Conservation (phyloP, 1,139 yeast genomes). For the Yamadazyma membranifaciens region DNA sequence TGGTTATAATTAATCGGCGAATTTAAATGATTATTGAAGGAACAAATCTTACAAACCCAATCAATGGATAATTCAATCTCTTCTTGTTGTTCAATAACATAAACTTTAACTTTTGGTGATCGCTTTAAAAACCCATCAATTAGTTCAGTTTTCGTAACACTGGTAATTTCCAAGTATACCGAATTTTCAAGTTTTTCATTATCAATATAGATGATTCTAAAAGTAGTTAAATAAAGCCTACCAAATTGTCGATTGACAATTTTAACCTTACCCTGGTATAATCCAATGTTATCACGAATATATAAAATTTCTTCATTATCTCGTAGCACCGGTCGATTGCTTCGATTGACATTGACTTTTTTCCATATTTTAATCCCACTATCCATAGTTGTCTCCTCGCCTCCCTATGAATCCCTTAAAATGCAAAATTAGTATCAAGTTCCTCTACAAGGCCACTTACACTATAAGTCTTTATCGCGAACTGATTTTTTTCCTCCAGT, state of each 20-base stretch:
- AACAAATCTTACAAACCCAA: conserved; percentile 89
- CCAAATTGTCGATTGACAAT: conserved; percentile 69
- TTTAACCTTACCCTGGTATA: conserved; percentile 71
- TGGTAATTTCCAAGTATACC: conserved; percentile 49
- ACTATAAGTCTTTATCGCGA: conserved; percentile 6
- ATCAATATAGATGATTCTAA: conserved; percentile 72
- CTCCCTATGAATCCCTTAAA: neutral
- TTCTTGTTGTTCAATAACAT: conserved; percentile 11
- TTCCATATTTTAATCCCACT: conserved; percentile 30
- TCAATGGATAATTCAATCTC: conserved; percentile 19
- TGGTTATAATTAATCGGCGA: conserved; percentile 30
- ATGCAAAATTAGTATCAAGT: too few relatives aligned
- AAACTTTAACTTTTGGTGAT: conserved; percentile 68
- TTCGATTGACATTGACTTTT: conserved; percentile 36
- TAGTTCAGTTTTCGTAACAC: conserved; percentile 17
- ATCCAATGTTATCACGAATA: conserved; percentile 58
- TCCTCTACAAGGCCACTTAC: too few relatives aligned
- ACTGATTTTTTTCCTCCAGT: neutral
- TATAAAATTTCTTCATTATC: conserved; percentile 42
- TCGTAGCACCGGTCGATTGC: conserved; percentile 46
- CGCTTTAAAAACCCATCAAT: conserved; percentile 70
- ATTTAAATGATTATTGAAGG: conserved; percentile 55
- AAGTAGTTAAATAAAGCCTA: conserved; percentile 71
- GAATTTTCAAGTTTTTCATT: conserved; percentile 43
- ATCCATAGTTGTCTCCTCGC: neutral